A percentile compares a stretch with the other conserved stretches of the same genome.
Evolutionary conservation across 139 green algal species (phyloP).

Genomic region (Tetradesmus lagerheimii): DNA sequence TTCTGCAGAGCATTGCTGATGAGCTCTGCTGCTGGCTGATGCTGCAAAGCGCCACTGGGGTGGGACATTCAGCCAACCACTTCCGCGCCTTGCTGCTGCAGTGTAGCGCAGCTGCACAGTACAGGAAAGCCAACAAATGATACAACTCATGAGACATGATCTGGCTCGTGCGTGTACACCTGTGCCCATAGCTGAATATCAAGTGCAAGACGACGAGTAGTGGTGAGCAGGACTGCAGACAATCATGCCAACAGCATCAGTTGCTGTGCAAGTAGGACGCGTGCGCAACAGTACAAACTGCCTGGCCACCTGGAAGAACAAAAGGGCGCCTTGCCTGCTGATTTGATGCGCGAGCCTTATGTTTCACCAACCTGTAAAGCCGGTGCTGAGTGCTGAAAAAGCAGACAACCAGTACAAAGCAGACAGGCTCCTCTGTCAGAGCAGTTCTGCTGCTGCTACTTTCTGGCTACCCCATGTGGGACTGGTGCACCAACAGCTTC

Average conservation of each 20-base stretch:
- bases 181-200: no score
- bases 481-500: neutral
- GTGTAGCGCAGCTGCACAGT: neutral
- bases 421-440: neutral
- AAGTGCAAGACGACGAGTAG: neutral
- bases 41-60: constrained; percentile 20
- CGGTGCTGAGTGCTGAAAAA: neutral
- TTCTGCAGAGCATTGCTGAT: constrained; percentile 64
- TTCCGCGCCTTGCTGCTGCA: neutral
- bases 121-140: neutral
- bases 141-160: no score
- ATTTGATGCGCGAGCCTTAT: neutral
- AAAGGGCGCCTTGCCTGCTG: neutral
- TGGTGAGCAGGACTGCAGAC: neutral
- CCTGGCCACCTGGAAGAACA: no score
- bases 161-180: no score
- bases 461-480: neutral
- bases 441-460: neutral
- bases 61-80: neutral
- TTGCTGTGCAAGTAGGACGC: neutral
- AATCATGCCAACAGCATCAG: neutral
- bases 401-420: neutral
- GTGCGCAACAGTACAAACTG: neutral
- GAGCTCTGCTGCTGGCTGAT: constrained; percentile 66
- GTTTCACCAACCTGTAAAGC: neutral